Evolutionary conservation across 306 rosid species (phyloP).

Genomic region (Astragalus membranaceus): DNA sequence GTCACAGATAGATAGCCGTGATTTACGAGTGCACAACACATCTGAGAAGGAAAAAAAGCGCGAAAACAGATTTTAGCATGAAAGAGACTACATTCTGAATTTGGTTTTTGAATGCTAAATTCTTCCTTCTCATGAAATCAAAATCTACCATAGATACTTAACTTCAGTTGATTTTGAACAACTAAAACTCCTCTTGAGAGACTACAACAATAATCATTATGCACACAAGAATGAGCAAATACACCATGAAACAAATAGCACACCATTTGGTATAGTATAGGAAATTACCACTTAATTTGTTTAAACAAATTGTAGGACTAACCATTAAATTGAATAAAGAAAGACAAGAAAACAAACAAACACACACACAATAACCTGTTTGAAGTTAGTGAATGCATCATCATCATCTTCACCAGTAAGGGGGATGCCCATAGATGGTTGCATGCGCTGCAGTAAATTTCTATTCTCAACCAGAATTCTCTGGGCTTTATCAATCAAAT

Average conservation of each 20-base stretch:
- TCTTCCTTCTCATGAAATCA: not conserved
- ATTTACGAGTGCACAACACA: no score
- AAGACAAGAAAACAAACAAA: not conserved
- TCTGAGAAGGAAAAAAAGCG: no score
- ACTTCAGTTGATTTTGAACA: not conserved
- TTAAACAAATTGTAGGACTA: not conserved
- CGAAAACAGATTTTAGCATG: not conserved
- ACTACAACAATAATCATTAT: not conserved
- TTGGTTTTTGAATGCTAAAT: not conserved
- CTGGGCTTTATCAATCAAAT: constrained; percentile 83
- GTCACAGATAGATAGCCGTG: no score
- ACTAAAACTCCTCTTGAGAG: not conserved
- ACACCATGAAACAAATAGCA: not conserved
- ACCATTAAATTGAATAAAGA: not conserved
- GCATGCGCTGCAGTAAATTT: constrained; percentile 61
- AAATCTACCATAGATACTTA: not conserved
- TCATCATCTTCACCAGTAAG: constrained; percentile 43
- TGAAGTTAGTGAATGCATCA: constrained; percentile 66
- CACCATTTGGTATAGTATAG: not conserved
- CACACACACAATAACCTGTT: constrained; percentile 44
- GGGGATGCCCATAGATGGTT: constrained; percentile 52
- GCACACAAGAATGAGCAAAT: not conserved
- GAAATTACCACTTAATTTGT: not conserved
- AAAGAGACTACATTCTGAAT: not conserved
- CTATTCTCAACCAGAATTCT: constrained; percentile 65